phyloP scores from a whole-genome alignment of 2,329 filamentous ascomycete genomes.

The Aspergillus sp. region DNA sequence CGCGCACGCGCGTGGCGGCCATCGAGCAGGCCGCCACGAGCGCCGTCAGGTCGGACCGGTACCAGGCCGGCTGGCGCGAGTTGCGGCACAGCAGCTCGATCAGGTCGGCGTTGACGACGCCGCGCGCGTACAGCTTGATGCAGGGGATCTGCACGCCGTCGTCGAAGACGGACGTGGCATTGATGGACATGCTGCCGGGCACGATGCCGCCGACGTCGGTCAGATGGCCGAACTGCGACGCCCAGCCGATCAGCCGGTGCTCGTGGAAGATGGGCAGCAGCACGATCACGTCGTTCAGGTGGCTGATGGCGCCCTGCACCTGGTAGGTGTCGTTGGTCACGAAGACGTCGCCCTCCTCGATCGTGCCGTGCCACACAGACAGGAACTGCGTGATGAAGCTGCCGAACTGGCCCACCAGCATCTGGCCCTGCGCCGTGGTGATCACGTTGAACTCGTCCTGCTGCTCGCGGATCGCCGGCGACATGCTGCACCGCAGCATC shows the following conservation, averaged over 20 bases:
- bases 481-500: constrained; percentile 46
- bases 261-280: constrained; percentile 42
- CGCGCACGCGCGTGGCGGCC: constrained; percentile 38
- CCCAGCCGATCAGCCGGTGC: constrained; percentile 40
- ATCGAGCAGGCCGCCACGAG: constrained; percentile 42
- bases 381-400: constrained; percentile 44
- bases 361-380: constrained; percentile 38
- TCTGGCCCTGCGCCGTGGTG: constrained; percentile 41
- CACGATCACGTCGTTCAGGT: constrained; percentile 45
- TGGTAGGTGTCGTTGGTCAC: constrained; percentile 46
- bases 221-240: constrained; percentile 45
- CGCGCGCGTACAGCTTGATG: constrained; percentile 40
- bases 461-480: constrained; percentile 44
- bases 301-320: constrained; percentile 42
- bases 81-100: constrained; percentile 43
- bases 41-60: constrained; percentile 41
- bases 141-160: constrained; percentile 45
- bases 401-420: constrained; percentile 46
- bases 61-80: constrained; percentile 43
- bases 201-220: constrained; percentile 42
- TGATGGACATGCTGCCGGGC: constrained; percentile 45
- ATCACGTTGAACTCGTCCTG: constrained; percentile 50
- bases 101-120: constrained; percentile 37
- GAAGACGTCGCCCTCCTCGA: constrained; percentile 45
- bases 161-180: constrained; percentile 41